These are phyloP conservation scores for Boletellus ananiceps DNA, from an alignment of 768 basidiomycete genomes.

Conservation along the genomic window DNA sequence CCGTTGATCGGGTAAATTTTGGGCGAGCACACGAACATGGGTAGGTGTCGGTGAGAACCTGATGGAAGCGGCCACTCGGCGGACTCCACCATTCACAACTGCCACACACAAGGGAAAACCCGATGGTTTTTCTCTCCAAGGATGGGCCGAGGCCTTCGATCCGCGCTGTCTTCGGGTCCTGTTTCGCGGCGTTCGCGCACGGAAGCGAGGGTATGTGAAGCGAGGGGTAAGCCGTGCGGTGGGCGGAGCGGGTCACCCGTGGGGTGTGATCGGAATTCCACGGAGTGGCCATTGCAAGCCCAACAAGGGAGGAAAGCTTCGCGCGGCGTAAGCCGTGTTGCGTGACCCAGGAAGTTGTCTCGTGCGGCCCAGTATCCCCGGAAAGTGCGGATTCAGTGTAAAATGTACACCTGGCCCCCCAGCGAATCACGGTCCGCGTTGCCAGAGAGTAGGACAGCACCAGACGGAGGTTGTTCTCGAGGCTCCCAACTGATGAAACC, in stretches of 20 bases:
- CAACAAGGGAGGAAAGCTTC: slow-evolving; percentile 1
- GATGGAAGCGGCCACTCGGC: slow-evolving; percentile 12
- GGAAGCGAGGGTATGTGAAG: slow-evolving; percentile 19
- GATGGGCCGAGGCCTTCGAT: slow-evolving; percentile 12
- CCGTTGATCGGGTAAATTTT: slow-evolving; percentile 7
- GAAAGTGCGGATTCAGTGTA: neutral
- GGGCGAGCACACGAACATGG: slow-evolving; percentile 1
- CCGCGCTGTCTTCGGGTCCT: slow-evolving; percentile 17
- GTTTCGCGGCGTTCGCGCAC: slow-evolving; percentile 18
- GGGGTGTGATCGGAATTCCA: slow-evolving; percentile 23
- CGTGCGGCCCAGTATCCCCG: neutral
- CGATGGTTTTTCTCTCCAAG: slow-evolving; percentile 4
- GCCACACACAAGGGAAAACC: slow-evolving; percentile 3
- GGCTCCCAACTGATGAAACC: slow-evolving; percentile 10
- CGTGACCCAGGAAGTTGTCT: neutral
- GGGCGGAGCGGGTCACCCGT: slow-evolving; percentile 3
- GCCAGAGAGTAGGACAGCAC: slow-evolving; percentile 1
- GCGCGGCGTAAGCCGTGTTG: slow-evolving; percentile 1
- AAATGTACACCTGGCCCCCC: neutral
- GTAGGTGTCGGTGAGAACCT: slow-evolving; percentile 8
- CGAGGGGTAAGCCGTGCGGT: slow-evolving; percentile 11
- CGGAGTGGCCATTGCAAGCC: slow-evolving; percentile 10
- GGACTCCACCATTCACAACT: neutral
- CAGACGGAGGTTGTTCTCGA: slow-evolving; percentile 8
- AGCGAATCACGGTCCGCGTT: neutral